These are phyloP conservation scores for Jimgerdemannia flammicorona DNA, from an alignment of 192 early-diverging fungal species.

Conservation along the genomic window DNA sequence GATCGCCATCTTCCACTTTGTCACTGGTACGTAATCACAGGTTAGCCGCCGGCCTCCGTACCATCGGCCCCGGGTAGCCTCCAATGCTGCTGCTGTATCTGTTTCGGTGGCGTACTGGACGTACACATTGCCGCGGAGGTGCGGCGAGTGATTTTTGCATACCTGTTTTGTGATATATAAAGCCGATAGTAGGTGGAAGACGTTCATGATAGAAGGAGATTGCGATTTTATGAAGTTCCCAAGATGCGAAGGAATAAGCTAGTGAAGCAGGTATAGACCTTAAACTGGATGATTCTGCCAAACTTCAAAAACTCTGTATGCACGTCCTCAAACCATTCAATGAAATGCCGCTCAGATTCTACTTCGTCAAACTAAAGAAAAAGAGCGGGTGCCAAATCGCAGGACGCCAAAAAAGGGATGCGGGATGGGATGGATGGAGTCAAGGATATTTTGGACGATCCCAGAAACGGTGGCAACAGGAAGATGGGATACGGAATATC, in stretches of 20 bases:
- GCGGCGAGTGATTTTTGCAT: slow-evolving; percentile 34
- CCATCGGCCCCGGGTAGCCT: slow-evolving; percentile 31
- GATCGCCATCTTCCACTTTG: slow-evolving; percentile 42
- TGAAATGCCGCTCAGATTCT: slow-evolving; percentile 30
- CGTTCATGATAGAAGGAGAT: too few relatives aligned
- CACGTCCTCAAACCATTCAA: slow-evolving; percentile 39
- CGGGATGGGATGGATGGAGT: slow-evolving; percentile 9
- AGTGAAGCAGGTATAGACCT: slow-evolving; percentile 9
- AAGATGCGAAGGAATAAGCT: too few relatives aligned
- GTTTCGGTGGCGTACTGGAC: slow-evolving; percentile 38
- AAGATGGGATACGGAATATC: neutral
- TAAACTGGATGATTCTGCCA: slow-evolving; percentile 39
- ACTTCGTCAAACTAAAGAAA: slow-evolving; percentile 28
- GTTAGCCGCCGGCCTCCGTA: slow-evolving; percentile 35
- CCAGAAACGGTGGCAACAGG: slow-evolving; percentile 14
- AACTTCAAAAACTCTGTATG: slow-evolving; percentile 31
- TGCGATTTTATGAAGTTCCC: neutral
- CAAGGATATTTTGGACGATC: slow-evolving; percentile 15
- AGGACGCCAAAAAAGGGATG: neutral
- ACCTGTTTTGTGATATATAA: slow-evolving; percentile 12
- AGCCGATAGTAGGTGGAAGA: neutral
- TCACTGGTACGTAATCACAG: slow-evolving; percentile 30
- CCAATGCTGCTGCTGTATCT: slow-evolving; percentile 28
- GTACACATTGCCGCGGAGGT: slow-evolving; percentile 45
- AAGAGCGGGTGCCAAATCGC: neutral